phyloP scores from a whole-genome alignment of 1,284 basidiomycete species.

The Termitomyces sp. region DNA sequence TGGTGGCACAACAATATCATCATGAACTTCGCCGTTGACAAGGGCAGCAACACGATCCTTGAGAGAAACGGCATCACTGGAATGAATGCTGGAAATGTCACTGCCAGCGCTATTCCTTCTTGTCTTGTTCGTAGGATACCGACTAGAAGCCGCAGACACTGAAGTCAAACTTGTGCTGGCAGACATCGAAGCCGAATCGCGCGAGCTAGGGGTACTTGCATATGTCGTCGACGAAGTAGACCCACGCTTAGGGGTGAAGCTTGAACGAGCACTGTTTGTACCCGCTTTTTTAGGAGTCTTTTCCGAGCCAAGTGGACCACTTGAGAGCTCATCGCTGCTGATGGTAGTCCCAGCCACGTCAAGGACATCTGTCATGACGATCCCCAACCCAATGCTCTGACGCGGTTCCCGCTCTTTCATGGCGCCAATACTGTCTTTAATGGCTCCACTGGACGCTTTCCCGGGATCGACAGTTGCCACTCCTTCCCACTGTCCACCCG shows the following conservation, averaged over 20 bases:
- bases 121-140: slow-evolving; percentile 53
- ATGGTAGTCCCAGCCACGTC: slow-evolving; percentile 38
- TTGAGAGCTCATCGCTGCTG: slow-evolving; percentile 51
- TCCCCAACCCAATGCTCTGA: slow-evolving; percentile 36
- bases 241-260: slow-evolving; percentile 77
- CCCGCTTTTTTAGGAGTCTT: slow-evolving; percentile 62
- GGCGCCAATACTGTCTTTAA: slow-evolving; percentile 30
- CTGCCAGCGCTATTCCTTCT: slow-evolving; percentile 82
- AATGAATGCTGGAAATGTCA: slow-evolving; percentile 73
- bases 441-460: slow-evolving; percentile 45
- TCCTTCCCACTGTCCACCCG: slow-evolving; percentile 63
- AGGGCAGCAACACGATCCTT: slow-evolving; percentile 65
- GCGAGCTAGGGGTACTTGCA: slow-evolving; percentile 73
- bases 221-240: slow-evolving; percentile 86
- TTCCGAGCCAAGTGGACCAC: slow-evolving; percentile 41
- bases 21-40: slow-evolving; percentile 50
- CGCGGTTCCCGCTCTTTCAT: slow-evolving; percentile 40
- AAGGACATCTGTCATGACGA: slow-evolving; percentile 27
- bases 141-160: slow-evolving; percentile 59
- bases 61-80: slow-evolving; percentile 54
- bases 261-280: slow-evolving; percentile 53
- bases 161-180: slow-evolving; percentile 73
- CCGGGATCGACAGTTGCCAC: slow-evolving; percentile 41
- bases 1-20: slow-evolving; percentile 76
- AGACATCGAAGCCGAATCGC: slow-evolving; percentile 79